Base-by-base conservation (phyloP, 345 rosid species). In the Lepidium sativum region DNA sequence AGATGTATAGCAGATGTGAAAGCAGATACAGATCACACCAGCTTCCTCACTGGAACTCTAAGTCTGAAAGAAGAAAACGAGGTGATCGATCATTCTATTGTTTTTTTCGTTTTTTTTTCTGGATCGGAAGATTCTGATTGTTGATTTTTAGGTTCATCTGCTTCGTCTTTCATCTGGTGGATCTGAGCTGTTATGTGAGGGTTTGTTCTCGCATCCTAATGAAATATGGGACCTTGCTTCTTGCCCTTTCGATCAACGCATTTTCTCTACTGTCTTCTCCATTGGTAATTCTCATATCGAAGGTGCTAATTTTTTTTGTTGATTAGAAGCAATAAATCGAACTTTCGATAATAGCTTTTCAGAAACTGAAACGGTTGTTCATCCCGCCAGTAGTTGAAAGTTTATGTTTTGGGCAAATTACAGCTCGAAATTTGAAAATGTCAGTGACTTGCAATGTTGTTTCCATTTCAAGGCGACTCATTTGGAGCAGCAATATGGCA, bases 191-290 rank as follows among this genome's bases (percentile, higher is more conserved):
- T 49, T 85, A 1, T 88, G 99, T 71, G 96, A 90, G 78, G 97
- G 96, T 3, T 74, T 94, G 77, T 94, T 90, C 67, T 84, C 88
- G 23, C 97, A 94, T 79, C 96, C 92, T 11, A 73, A 84, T 65
- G 99, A 94, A 89, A 90, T 94, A 65, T 90, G 96, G 96, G 89
- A 94, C 70, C 92, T 90, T 60, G 54, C 79, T 45, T 86, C 89
- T 2, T 94, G 89, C 48, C 97, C 96, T 45, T 86, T 82, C 18
- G 99, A 94, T 78, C 97, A 86, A 71, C 95, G 99, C 70, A 75
- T 90, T 68, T 94, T 90, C 85, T 86, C 97, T 34, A 83, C 86
- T 12, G 95, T 90, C 69, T 90, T 79, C 77, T 90, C 84, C 13
- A 77, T 82, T 47, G 97, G 99, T 94, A 76, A 61, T 65, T 44